Base-by-base conservation (phyloP, 495 filamentous ascomycete species). In the Daldinia childiae region DNA sequence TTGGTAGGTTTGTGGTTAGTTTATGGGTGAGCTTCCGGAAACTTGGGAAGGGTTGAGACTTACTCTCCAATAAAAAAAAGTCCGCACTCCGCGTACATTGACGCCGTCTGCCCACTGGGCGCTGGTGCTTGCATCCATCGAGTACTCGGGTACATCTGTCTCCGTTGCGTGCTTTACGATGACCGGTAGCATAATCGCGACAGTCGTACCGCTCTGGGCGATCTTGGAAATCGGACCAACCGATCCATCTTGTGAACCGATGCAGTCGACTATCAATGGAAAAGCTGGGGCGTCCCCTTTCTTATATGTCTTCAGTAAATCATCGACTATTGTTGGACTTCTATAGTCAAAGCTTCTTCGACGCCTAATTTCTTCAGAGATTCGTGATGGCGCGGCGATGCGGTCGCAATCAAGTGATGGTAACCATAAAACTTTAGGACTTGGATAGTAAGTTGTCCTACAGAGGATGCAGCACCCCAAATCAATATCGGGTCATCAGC, bases 401-500 rank as follows among this genome's bases (percentile, higher is more conserved):
- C 80, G 0, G 86, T 85, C n/a, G 81, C 79, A 17, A 85, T 30
- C 9, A 88, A 48, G 55, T 84, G 80, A 32, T 64, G 68, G 55
- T 86, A 87, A 5, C 86, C 85, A 62, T 83, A 87, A 62, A 80
- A 77, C 39, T 74, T 74, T 1, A 87, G 75, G 27, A 87, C 82
- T 63, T 87, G 83, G 9, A 88, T 63, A 8, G 78, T 75, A 52
- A 81, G 84, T 45, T 82, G 76, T 4, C 87, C 86, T 9, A 87
- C 85, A 9, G 82, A 82, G 7, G 82, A 84, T 5, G 81, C 76
- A 1, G 82, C 87, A 9, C 87, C 87, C 85, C 86, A 88, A 41
- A 89, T 78, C 30, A 88, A 67, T 32, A 89, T 80, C 1, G 73
- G 63, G 9, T 67, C 61, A 6, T 81, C 51, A 0, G 67, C 75